Evolutionary conservation across 306 rosid genomes (phyloP).

Genomic region (Cicer cuneatum): DNA sequence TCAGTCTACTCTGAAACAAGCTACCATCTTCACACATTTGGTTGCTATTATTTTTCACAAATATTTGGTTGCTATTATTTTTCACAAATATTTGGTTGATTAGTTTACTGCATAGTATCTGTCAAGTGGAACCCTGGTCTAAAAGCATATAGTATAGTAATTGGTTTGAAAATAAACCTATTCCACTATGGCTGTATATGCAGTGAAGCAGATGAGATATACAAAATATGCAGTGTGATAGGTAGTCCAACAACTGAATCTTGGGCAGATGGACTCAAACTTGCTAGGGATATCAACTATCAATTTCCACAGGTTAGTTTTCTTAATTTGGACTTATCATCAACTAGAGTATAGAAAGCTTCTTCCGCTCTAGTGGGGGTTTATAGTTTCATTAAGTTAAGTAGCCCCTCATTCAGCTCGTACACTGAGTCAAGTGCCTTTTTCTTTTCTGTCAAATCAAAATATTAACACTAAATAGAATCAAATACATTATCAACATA

Average conservation of each 20-base stretch:
- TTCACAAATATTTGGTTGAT: constrained; percentile 9
- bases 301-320: constrained; percentile 82
- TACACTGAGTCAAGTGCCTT: not conserved
- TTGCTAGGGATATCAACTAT: constrained; percentile 87
- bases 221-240: constrained; percentile 86
- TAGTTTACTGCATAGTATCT: constrained; percentile 4
- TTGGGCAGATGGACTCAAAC: constrained; percentile 85
- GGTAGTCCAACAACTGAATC: constrained; percentile 85
- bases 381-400: constrained; percentile 2
- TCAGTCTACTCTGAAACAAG: not conserved
- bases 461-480: too few relatives aligned
- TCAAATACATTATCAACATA: too few relatives aligned
- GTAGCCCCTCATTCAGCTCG: not conserved
- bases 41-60: not conserved
- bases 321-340: not conserved
- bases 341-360: not conserved
- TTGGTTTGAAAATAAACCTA: constrained; percentile 7
- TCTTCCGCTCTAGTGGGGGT: not conserved
- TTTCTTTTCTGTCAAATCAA: not conserved
- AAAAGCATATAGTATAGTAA: constrained; percentile 20
- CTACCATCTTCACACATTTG: constrained; percentile 23
- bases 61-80: constrained; percentile 11
- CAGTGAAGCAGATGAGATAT: constrained; percentile 95
- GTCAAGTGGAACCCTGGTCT: constrained; percentile 5
- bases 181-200: constrained; percentile 38